These are phyloP conservation scores for Aureobasidium leucospermi DNA, from an alignment of 2,329 filamentous ascomycete genomes.

Conservation along the genomic window DNA sequence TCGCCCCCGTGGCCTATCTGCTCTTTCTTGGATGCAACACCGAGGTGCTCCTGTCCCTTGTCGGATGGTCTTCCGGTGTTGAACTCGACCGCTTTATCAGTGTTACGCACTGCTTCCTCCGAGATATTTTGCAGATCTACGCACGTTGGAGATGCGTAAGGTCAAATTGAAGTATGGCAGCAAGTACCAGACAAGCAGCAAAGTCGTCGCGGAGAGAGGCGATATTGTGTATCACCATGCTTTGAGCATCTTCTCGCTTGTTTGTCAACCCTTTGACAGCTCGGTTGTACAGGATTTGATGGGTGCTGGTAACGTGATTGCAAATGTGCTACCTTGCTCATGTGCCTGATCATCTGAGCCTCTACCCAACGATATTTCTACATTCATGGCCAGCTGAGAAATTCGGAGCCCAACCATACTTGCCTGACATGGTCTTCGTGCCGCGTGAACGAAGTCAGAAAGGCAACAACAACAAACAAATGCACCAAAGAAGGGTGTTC, in stretches of 20 bases:
- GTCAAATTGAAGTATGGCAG: not conserved
- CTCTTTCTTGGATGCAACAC: not conserved
- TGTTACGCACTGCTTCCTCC: not conserved
- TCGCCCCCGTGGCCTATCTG: not conserved
- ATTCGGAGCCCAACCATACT: not conserved
- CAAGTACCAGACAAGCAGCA: too few species aligned
- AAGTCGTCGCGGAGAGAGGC: not conserved
- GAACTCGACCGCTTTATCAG: not conserved
- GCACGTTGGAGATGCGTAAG: not conserved
- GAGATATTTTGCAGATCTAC: not conserved
- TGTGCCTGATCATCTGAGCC: not conserved
- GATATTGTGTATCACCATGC: too few species aligned
- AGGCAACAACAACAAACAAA: constrained; percentile 1
- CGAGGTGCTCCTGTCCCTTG: not conserved
- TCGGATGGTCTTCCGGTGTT: not conserved
- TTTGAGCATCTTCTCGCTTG: not conserved
- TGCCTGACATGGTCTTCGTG: not conserved
- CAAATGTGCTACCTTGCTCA: not conserved
- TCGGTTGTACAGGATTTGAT: not conserved
- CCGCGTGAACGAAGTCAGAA: not conserved
- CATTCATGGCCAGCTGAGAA: not conserved
- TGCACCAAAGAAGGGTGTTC: not conserved
- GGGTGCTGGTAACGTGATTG: not conserved
- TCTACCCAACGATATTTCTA: not conserved
- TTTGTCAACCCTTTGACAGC: constrained; percentile 3